A percentile compares a stretch with the other conserved stretches of the same genome.
Conservation (phyloP, 768 basidiomycete genomes). For the Phylloporus sp. region DNA sequence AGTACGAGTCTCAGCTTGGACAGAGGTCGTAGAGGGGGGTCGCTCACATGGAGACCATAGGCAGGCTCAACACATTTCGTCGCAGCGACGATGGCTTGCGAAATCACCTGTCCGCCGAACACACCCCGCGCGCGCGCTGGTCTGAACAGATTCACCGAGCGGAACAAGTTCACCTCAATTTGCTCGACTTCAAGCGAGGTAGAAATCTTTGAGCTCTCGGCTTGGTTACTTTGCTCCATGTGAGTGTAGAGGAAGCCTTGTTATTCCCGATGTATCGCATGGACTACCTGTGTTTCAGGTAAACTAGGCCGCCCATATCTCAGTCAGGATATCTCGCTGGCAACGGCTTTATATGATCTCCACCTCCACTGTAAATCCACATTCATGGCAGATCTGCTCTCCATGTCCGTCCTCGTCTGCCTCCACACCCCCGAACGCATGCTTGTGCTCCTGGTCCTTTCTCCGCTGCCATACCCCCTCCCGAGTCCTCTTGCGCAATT, state of each 20-base stretch:
- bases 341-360: slow-evolving; percentile 59
- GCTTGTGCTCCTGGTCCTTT: slow-evolving; percentile 84
- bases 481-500: slow-evolving; percentile 78
- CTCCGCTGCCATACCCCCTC: slow-evolving; percentile 88
- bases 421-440: slow-evolving; percentile 67
- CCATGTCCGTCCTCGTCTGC: slow-evolving; percentile 50
- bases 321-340: not conserved
- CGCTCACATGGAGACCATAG: slow-evolving; percentile 69
- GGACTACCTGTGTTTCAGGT: too few species aligned
- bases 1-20: not conserved
- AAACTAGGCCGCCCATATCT: not conserved
- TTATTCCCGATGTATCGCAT: not conserved
- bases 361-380: slow-evolving; percentile 88
- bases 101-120: slow-evolving; percentile 89
- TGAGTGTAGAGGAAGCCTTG: not conserved
- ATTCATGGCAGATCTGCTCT: slow-evolving; percentile 78
- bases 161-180: slow-evolving; percentile 72
- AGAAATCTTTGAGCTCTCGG: slow-evolving; percentile 65
- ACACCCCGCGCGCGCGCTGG: slow-evolving; percentile 65
- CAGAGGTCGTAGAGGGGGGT: not conserved
- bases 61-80: slow-evolving; percentile 66
- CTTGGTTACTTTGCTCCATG: slow-evolving; percentile 44
- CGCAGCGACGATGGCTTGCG: slow-evolving; percentile 79
- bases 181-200: slow-evolving; percentile 75
- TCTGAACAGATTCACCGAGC: slow-evolving; percentile 70